A percentile compares a stretch with the other conserved stretches of the same genome.
Conservation (phyloP, 768 basidiomycete genomes). For the Lactarius trivialis region DNA sequence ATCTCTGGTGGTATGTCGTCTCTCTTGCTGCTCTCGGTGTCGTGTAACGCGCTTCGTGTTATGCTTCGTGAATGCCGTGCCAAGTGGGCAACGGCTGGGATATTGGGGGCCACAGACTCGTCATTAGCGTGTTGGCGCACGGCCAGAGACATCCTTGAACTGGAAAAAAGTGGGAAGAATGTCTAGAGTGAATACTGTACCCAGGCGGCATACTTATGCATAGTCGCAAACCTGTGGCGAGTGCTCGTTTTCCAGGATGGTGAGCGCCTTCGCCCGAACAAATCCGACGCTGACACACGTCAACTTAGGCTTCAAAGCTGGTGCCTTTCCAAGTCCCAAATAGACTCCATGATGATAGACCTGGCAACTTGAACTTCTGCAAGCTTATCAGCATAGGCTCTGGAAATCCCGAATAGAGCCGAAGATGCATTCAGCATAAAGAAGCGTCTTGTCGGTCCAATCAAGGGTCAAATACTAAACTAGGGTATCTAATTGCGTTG, state of each 20-base stretch:
- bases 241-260: neutral
- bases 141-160: neutral
- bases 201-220: neutral
- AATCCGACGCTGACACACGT: neutral
- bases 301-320: neutral
- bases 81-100: neutral
- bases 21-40: neutral
- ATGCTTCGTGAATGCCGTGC: neutral
- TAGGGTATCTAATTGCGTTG: too few relatives aligned
- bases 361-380: too few relatives aligned
- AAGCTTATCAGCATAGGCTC: too few relatives aligned
- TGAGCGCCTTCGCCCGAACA: neutral
- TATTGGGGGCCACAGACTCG: neutral
- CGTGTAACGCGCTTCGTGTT: neutral
- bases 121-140: neutral
- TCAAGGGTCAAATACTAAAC: too few relatives aligned
- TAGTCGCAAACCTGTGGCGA: too few relatives aligned
- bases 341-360: too few relatives aligned
- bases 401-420: neutral
- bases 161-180: neutral
- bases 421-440: neutral
- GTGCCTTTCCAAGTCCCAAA: neutral
- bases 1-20: slow-evolving; percentile 27
- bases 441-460: too few relatives aligned
- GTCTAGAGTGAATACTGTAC: neutral